Evolutionary conservation across 1,284 basidiomycete species (phyloP), one percentile per base, ranked within the genome.

Genomic region (Ceratobasidium sp.): DNA sequence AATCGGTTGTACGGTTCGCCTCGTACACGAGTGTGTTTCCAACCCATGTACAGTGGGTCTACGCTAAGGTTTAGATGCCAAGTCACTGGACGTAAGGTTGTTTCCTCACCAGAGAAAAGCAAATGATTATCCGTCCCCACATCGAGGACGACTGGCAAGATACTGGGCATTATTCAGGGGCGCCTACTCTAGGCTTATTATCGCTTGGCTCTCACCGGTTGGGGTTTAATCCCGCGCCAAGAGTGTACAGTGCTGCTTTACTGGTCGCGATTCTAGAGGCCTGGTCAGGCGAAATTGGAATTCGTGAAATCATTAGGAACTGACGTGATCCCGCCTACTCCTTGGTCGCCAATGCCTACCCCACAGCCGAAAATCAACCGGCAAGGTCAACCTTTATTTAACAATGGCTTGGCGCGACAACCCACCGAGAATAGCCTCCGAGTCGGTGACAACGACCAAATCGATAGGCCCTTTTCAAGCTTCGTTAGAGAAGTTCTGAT

Each of bases 371-470:
- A 16, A 50, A 42, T 56, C 50, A 33, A 25, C 62, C 50, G 50
- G 14, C 42, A 44, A 19, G 41, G 33, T 64, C 4, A 50, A 21
- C 13, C 29, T 42, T 14, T 29, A 19, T 14, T 36, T 57, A 30
- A 72, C 11, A 36, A 5, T 76, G 79, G 70, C 42, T 30, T 47
- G 7, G 25, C 25, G 46, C 58, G 58, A 60, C 29, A 53, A 66
- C 69, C 39, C 49, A 70, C 69, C 91, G 2, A 93, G 80, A 70
- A 93, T 93, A 1, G 89, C 88, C 75, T 93, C 91, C 2, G 88
- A 85, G 75, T 95, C 91, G 0, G 90, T 90, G 68, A 88, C 88
- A 39, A 94, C 90, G 58, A 93, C 81, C 27, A 93, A 80, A 71
- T 91, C 83, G 56, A 91, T 84, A 33, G 62, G 62, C 21, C 79